Evolutionary conservation across 2,329 filamentous ascomycete genomes (phyloP).

Genomic region (Boeremia exigua): DNA sequence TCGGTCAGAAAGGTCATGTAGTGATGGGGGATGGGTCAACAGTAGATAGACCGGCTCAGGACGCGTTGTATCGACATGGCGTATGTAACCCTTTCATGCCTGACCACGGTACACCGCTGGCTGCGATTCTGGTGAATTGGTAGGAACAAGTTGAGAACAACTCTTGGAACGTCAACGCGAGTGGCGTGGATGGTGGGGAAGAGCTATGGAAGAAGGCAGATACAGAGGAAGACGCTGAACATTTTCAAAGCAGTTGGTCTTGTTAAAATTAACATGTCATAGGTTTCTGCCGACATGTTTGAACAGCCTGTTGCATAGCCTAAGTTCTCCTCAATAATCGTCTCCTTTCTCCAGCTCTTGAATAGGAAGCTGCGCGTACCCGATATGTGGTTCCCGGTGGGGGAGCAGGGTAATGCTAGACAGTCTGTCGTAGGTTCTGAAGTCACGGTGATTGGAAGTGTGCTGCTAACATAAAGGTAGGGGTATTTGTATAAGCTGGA

Average conservation of each 20-base stretch:
- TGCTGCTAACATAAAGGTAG: not conserved
- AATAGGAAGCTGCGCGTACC: not conserved
- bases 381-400: not conserved
- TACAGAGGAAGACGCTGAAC: constrained; percentile 1
- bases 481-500: not conserved
- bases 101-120: constrained; percentile 3
- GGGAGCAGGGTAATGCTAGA: not conserved
- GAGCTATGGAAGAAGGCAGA: constrained; percentile 3
- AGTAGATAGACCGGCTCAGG: not conserved
- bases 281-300: constrained; percentile 2
- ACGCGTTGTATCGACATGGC: constrained; percentile 2
- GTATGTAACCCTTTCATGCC: constrained; percentile 1
- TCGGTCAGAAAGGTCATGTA: constrained; percentile 1
- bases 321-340: not conserved
- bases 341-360: constrained; percentile 2
- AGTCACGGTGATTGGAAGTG: not conserved
- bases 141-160: not conserved
- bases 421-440: not conserved
- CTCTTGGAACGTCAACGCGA: not conserved
- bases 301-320: not conserved
- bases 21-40: not conserved
- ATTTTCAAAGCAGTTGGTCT: constrained; percentile 1
- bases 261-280: constrained; percentile 1
- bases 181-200: constrained; percentile 1
- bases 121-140: constrained; percentile 2